Evolutionary conservation across 2,329 filamentous ascomycete genomes (phyloP).

Genomic region (Trichoderma sp.): DNA sequence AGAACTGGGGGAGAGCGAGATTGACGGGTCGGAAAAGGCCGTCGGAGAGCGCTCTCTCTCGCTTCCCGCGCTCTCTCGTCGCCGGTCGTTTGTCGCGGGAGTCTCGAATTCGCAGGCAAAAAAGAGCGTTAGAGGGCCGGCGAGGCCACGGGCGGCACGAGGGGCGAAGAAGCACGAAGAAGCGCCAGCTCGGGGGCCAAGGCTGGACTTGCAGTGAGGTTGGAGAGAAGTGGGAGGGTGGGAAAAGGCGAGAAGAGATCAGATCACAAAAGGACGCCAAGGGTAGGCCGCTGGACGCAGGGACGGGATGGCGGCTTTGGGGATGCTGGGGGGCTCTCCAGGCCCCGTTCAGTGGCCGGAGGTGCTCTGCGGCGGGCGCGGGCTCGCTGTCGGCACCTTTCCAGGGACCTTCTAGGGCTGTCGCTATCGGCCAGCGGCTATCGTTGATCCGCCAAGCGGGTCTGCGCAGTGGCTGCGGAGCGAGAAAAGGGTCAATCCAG

Average conservation of each 20-base stretch:
- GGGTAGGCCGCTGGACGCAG: slow-evolving; percentile 20
- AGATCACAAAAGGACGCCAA: slow-evolving; percentile 14
- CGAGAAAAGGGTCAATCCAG: no score
- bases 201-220: background rate
- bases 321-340: background rate
- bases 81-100: background rate
- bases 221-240: background rate
- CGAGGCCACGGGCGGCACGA: slow-evolving; percentile 16
- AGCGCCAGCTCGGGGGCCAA: background rate
- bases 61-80: background rate
- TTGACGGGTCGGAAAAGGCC: slow-evolving; percentile 9
- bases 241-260: background rate
- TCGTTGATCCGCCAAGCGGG: background rate
- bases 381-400: background rate
- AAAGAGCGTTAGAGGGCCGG: slow-evolving; percentile 9
- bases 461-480: background rate
- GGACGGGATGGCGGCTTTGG: slow-evolving; percentile 23
- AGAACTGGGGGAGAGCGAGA: slow-evolving; percentile 17
- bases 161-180: background rate
- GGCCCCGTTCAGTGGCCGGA: background rate
- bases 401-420: background rate
- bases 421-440: background rate
- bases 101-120: slow-evolving; percentile 9
- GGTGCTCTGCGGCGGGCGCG: background rate
- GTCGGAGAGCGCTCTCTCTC: slow-evolving; percentile 9